Evolutionary conservation across 2,329 filamentous ascomycete genomes (phyloP), one percentile per base, ranked within the genome.

Genomic region (Aspergillus ruber): DNA sequence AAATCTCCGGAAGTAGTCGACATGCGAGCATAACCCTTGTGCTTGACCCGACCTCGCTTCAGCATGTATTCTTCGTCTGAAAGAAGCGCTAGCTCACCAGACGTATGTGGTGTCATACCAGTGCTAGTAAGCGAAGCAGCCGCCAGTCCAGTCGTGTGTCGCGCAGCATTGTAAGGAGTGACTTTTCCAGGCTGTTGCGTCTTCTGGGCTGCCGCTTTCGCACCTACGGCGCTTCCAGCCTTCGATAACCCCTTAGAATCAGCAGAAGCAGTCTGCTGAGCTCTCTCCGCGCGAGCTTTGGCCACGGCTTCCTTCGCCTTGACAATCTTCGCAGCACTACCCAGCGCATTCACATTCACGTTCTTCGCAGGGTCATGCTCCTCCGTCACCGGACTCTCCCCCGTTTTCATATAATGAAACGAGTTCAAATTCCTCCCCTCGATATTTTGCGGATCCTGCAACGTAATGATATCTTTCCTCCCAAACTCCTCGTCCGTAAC

Each of bases 1-100:
- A 98, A 65, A 53, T 90, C 83, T 32, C 93, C 93, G 2, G 88
- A 74, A 52, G 84, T 93, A 0, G 93, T 98, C 56, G 86, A 83
- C 41, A 98, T 80, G n/a, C 89, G 83, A 6, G 87, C 90, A 65
- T 95, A 97, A 21, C 91, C 93, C 59, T 91, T 94, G 56, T 81
- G 81, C 70, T 95, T 95, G 50, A 98, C 83, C 36, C 89, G 83
- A 59, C 85, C 87, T 6, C 90, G 90, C 67, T 88, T 89, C 46
- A 98, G 79, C 87, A 98, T 94, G 70, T 91, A 98, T 64, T 97
- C 90, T 71, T 98, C 93, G 53, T 96, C 90, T 1, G 86, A 88
- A 42, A 98, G 78, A 42, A 94, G 74, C 3, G 93, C 91, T 46
- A 90, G 80, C 61, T 94, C 89, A 56, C 82, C 86, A 47, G 87